Percentiles rank a stretch among this genome's conserved stretches.
Evolutionary conservation across 2,329 filamentous ascomycete species (phyloP).

Genomic region (Penicillium sp.): DNA sequence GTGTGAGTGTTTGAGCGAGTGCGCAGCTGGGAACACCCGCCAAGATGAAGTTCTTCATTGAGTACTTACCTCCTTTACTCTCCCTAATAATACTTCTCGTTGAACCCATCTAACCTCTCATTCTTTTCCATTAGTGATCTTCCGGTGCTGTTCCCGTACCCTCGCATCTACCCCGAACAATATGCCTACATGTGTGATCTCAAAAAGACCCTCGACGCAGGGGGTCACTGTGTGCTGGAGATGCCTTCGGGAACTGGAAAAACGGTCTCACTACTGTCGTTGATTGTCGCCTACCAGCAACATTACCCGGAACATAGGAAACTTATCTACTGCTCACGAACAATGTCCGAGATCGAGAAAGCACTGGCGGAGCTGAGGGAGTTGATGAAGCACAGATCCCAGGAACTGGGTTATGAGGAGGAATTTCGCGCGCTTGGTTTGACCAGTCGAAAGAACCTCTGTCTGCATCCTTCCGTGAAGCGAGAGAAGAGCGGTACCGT

Average conservation of each 20-base stretch:
- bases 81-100: background rate
- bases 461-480: slow-evolving; percentile 93
- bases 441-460: slow-evolving; percentile 96
- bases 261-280: slow-evolving; percentile 89
- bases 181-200: slow-evolving; percentile 84
- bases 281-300: slow-evolving; percentile 96
- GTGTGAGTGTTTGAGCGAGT: slow-evolving; percentile 10
- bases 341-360: slow-evolving; percentile 99
- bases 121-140: slow-evolving; percentile 57
- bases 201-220: slow-evolving; percentile 86
- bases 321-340: slow-evolving; percentile 98
- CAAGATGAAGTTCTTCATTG: slow-evolving; percentile 80
- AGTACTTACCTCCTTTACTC: slow-evolving; percentile 49
- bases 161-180: slow-evolving; percentile 74
- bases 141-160: slow-evolving; percentile 74
- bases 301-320: slow-evolving; percentile 92
- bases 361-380: slow-evolving; percentile 87
- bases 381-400: slow-evolving; percentile 90
- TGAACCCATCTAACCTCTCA: slow-evolving; percentile 12
- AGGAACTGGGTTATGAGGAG: slow-evolving; percentile 87
- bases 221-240: slow-evolving; percentile 93
- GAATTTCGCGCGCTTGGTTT: slow-evolving; percentile 91
- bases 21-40: slow-evolving; percentile 25
- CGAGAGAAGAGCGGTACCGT: slow-evolving; percentile 92
- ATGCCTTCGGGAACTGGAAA: slow-evolving; percentile 99